Base-by-base conservation (phyloP, 1,284 basidiomycete species). In the Trichosporon inkin region DNA sequence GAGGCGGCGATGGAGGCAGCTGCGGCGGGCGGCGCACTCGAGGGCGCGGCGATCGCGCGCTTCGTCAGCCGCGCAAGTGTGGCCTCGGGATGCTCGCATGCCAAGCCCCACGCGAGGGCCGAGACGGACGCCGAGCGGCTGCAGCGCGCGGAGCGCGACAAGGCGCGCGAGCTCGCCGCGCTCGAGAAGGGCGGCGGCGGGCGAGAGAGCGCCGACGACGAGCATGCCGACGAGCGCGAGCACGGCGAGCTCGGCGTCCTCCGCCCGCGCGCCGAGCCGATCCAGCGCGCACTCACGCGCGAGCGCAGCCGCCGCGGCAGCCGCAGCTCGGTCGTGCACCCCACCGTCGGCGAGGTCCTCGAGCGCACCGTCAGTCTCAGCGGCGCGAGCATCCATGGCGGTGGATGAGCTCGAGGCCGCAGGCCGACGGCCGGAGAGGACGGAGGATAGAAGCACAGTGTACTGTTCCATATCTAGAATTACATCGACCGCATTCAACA, bases 361-460 rank as follows among this genome's bases (percentile, higher is more conserved):
- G 67, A 67, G 38, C 62, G 74, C 56, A 74, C 72, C 0, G 69
- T 72, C 6, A 66, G 63, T 16, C 56, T 75, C 16, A 65, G 63
- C 24, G 67, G 70, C 14, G 68, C 68, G n/a, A 67, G 65, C 17
- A 67, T 72, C 22, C 75, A 77, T 62, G 73, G 73, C 22, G 73
- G 71, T 32, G 28, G 28, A 32, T 32, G 28, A 32, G 28, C 28
- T 32, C 28, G 28, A 32, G 28, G 4, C 28, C 8, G 28, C 28
- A 8, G 28, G 28, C 5, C 28, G 28, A 8, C 28, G 28, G 8
- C 28, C 8, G 28, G 28, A 32, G 8, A 5, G 28, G 28, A n/a
- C n/a, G 28, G 28, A 32, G 28, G 8, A 32, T 8, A 8, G 8
- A 5, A 32, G 28, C 4, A 32, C 28, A 32, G n/a, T 32, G 28